Percentiles rank a stretch among this genome's conserved stretches.
These are phyloP conservation scores for Chlorella sp. DNA, from an alignment of 139 green algal genomes.

Conservation along the genomic window DNA sequence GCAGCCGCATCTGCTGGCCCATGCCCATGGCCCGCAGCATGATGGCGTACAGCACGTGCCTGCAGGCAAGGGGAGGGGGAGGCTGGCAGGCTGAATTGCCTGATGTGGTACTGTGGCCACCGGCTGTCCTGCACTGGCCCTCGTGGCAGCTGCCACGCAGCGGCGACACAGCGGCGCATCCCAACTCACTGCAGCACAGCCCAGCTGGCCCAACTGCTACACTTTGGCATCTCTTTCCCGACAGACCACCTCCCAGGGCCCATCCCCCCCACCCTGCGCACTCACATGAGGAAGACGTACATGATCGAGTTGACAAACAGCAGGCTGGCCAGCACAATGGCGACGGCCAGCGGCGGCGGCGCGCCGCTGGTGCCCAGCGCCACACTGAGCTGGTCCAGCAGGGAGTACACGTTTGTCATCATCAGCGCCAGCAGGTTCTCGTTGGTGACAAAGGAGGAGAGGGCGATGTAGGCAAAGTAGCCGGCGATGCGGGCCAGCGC, in stretches of 20 bases:
- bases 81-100: too few species aligned
- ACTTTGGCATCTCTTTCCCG: too few species aligned
- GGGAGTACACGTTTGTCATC: conserved; percentile 73
- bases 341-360: conserved; percentile 61
- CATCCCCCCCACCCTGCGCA: background rate
- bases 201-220: too few species aligned
- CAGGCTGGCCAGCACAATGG: conserved; percentile 64
- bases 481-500: conserved; percentile 65
- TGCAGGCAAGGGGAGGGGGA: background rate
- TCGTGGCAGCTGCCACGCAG: too few species aligned
- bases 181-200: too few species aligned
- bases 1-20: conserved; percentile 10
- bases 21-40: conserved; percentile 62
- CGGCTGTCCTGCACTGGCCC: too few species aligned
- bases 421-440: conserved; percentile 84
- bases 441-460: conserved; percentile 75
- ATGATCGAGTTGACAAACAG: conserved; percentile 74
- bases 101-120: too few species aligned
- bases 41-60: conserved; percentile 81
- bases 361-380: conserved; percentile 61
- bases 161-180: too few species aligned
- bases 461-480: conserved; percentile 67
- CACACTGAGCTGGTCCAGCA: conserved; percentile 77
- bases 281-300: conserved; percentile 58
- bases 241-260: too few species aligned